phyloP scores from a whole-genome alignment of 2,329 filamentous ascomycete genomes.

The Colletotrichum simmondsii region DNA sequence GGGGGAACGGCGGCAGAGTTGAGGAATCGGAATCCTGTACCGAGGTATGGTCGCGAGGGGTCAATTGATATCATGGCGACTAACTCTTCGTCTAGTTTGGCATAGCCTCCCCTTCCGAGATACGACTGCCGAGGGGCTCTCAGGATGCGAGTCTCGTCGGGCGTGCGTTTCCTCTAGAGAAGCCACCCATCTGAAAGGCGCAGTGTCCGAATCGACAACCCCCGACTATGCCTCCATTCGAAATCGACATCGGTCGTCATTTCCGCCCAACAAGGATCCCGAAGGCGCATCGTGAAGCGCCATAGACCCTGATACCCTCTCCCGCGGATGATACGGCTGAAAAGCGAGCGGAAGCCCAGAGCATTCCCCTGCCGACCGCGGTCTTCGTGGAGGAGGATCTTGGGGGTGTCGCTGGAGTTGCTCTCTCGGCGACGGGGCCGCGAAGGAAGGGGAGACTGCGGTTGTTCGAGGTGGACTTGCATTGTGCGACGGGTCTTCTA shows the following conservation, averaged over 20 bases:
- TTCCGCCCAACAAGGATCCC: neutral
- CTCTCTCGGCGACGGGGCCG: neutral
- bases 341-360: neutral
- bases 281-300: neutral
- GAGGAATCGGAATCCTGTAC: neutral
- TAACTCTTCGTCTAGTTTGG: neutral
- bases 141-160: neutral
- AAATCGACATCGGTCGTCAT: neutral
- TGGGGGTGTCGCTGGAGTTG: neutral
- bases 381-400: neutral
- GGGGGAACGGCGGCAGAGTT: neutral
- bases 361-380: neutral
- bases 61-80: neutral
- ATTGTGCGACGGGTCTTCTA: constrained; percentile 2
- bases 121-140: neutral
- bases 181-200: neutral
- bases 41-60: neutral
- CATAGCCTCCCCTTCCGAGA: neutral
- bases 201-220: neutral
- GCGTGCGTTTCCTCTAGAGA: constrained; percentile 1
- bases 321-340: neutral
- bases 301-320: neutral
- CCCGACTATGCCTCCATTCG: constrained; percentile 8
- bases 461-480: neutral
- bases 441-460: neutral